These are phyloP conservation scores for Daldinia childiae DNA, from an alignment of 495 filamentous ascomycete genomes.

Conservation along the genomic window DNA sequence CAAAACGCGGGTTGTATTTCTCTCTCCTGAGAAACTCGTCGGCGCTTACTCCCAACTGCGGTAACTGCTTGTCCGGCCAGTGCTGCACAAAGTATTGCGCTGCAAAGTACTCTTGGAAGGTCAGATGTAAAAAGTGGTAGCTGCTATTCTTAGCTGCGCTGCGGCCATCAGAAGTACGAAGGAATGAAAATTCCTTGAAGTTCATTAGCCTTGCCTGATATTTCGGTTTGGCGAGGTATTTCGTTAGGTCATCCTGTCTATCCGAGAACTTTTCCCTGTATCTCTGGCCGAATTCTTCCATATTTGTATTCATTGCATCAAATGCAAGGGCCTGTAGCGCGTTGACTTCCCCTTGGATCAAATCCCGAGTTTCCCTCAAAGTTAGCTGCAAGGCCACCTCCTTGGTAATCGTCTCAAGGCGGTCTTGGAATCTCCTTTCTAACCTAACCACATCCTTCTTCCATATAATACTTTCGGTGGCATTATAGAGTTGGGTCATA, in stretches of 20 bases:
- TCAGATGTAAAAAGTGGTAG: neutral
- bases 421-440: neutral
- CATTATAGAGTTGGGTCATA: neutral
- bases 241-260: neutral
- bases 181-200: neutral
- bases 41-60: neutral
- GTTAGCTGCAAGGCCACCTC: neutral
- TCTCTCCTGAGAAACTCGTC: neutral
- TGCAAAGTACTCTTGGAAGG: neutral
- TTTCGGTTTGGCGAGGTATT: neutral
- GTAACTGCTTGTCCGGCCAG: neutral
- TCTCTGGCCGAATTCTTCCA: neutral
- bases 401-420: neutral
- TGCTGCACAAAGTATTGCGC: neutral
- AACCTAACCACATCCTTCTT: neutral
- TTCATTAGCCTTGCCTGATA: too few species aligned
- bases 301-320: neutral
- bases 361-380: neutral
- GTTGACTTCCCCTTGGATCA: neutral
- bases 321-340: neutral
- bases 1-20: neutral
- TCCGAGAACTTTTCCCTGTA: neutral
- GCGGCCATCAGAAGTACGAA: neutral
- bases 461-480: neutral
- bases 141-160: neutral